A percentile compares a stretch with the other conserved stretches of the same genome.
Conservation (phyloP, 768 basidiomycete species). For the Asterophora parasitica region DNA sequence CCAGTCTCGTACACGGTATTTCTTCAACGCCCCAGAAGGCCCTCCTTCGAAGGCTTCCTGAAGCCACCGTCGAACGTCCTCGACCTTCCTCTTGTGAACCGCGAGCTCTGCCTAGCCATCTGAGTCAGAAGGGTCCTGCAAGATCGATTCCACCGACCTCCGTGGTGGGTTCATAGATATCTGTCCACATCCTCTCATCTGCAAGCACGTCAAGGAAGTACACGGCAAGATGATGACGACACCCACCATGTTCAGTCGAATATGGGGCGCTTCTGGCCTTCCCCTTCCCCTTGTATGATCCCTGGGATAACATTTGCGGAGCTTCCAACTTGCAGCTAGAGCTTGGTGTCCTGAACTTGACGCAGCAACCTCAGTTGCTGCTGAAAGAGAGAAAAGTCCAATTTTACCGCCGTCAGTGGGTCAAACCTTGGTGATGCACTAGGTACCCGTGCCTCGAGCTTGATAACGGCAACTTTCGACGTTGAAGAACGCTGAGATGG, state of each 20-base stretch:
- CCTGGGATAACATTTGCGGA: conserved; percentile 11
- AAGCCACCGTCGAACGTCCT: conserved; percentile 74
- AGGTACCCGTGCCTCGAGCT: conserved; percentile 9
- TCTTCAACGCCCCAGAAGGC: conserved; percentile 55
- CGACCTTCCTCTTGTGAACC: conserved; percentile 75
- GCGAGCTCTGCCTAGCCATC: conserved; percentile 59
- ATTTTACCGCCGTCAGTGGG: conserved; percentile 21
- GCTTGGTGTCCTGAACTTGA: conserved; percentile 12
- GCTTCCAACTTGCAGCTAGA: conserved; percentile 1
- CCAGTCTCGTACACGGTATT: conserved; percentile 62
- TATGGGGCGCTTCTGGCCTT: conserved; percentile 19
- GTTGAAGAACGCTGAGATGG: conserved; percentile 11
- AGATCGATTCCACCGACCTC: conserved; percentile 36
- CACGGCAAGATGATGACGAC: not conserved
- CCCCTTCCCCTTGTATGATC: conserved; percentile 20
- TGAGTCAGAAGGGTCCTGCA: not conserved
- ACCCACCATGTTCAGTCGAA: conserved; percentile 4
- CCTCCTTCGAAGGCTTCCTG: conserved; percentile 67
- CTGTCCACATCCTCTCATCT: conserved; percentile 54
- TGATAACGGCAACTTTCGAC: conserved; percentile 10
- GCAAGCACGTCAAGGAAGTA: not conserved
- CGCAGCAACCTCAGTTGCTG: not conserved
- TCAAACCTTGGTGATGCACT: conserved; percentile 12
- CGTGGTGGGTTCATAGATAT: conserved; percentile 55
- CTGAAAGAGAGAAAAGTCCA: not conserved